Base-by-base conservation (phyloP, 1,284 basidiomycete species). In the Ustilago curta region DNA sequence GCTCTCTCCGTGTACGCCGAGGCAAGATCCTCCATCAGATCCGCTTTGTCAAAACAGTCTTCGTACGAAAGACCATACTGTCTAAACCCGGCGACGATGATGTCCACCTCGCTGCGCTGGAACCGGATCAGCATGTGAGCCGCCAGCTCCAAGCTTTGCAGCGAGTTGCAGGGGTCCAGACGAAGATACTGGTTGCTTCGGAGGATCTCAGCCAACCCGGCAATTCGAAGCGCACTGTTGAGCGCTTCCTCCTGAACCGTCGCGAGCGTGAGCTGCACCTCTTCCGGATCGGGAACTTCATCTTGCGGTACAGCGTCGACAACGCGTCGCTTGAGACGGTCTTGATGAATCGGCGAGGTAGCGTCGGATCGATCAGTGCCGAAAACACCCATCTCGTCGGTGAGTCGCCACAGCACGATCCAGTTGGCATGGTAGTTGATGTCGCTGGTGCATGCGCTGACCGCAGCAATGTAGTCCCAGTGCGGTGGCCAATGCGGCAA, bases 401-500 rank as follows among this genome's bases (percentile, higher is more conserved):
- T 77, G 0, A 86, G 85, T 2, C 83, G 79, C 55, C 86, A 81
- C 23, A 86, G 77, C 8, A 86, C 77, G 47, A 88, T 82, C 86
- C 94, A 96, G 89, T 95, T 91, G 76, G 58, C 90, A 85, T 97
- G 94, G 83, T 93, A 95, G 42, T 91, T 92, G 49, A 93, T 91
- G 84, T 97, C 94, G 78, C 91, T 92, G 19, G 91, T 90, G 78
- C 92, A 90, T 3, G 90, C 90, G 37, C 89, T 89, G 29, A 92
- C 90, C 2, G 90, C 93, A 47, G 91, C 91, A 37, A 94, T 90
- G 80, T 96, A 97, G 80, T 94, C 93, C 94, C 94, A 95, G 66
- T 91, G 89, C 2, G 90, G 89, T 54, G 91, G 91, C 85, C 93
- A 92, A 59, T 89, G 89, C 43, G 74, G 75, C 35, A 70, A 48